Base-by-base conservation (phyloP, 2,329 filamentous ascomycete species). In the Talaromyces sp. region DNA sequence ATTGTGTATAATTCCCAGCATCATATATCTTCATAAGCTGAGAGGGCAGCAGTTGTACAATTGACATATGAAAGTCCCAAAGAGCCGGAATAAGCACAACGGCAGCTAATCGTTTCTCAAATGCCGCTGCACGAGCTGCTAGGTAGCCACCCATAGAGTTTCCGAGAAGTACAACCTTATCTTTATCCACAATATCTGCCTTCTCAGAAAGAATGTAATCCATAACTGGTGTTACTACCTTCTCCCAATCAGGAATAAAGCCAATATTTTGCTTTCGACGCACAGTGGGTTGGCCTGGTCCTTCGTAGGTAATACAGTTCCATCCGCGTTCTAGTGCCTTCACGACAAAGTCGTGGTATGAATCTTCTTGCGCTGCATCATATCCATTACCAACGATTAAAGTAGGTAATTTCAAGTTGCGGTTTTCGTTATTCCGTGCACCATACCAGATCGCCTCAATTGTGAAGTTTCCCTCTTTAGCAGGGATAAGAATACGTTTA, bases 241-340 rank as follows among this genome's bases (percentile, higher is more conserved):
- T 63, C 58, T 77, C 74, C 76, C 77, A 80, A 17, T 78, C 67
- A 0, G 67, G 68, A 16, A 77, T 76, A 57, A 80, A 80, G 3
- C 73, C 75, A 1, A 78, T 41, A 3, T 67, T 59, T 33, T 80
- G 74, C 0, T 72, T 52, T 1, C 78, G 71, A 9, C 74, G 70
- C 2, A 76, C 71, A 0, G 65, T 72, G 3, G 70, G 68, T 55
- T 80, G 77, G 0, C 77, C 77, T 0, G 77, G 78, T 0, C 78
- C 78, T 41, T 80, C 77, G 55, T 77, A 81, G 0, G 73, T 73
- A 9, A 80, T 67, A 27, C 70, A 67, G 47, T 80, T 78, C 58
- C 67, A 77, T 2, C 77, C 77, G 1, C 77, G 70, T 17, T 69
- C 67, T 1, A 78, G 52, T 0, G 69, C 71, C 0, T 70, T 56